phyloP scores from a whole-genome alignment of 1,284 basidiomycete species.

The Ganoderma lucidum region DNA sequence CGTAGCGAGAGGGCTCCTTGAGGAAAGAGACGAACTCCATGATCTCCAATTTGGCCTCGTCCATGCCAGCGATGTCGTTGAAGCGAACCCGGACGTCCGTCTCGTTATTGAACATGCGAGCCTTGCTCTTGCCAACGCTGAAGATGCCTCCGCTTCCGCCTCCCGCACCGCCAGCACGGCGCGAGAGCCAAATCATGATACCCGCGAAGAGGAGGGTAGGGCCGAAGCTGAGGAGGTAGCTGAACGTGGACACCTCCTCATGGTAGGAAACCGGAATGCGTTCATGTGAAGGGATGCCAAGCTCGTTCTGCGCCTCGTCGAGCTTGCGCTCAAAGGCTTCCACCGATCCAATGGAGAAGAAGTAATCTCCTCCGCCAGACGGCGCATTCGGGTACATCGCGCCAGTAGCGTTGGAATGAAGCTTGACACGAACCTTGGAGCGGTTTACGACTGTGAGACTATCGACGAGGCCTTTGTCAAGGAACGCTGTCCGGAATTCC shows the following conservation, averaged over 20 bases:
- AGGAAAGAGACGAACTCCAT: slow-evolving; percentile 99
- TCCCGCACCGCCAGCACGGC: slow-evolving; percentile 74
- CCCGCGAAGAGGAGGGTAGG: slow-evolving; percentile 94
- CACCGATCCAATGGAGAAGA: slow-evolving; percentile 97
- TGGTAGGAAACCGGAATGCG: slow-evolving; percentile 97
- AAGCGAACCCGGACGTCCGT: slow-evolving; percentile 95
- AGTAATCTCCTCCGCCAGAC: slow-evolving; percentile 72
- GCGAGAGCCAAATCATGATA: slow-evolving; percentile 90
- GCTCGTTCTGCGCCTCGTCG: slow-evolving; percentile 92
- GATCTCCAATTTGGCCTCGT: slow-evolving; percentile 99
- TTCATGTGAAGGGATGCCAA: slow-evolving; percentile 91
- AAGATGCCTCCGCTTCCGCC: slow-evolving; percentile 92
- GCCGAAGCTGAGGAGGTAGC: slow-evolving; percentile 90
- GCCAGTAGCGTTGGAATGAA: slow-evolving; percentile 87
- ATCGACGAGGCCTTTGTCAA: slow-evolving; percentile 96
- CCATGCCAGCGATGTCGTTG: slow-evolving; percentile 98
- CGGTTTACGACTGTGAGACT: slow-evolving; percentile 95
- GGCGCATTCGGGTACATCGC: slow-evolving; percentile 69
- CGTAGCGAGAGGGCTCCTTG: slow-evolving; percentile 95
- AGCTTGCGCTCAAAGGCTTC: slow-evolving; percentile 97
- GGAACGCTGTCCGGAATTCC: slow-evolving; percentile 95
- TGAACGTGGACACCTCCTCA: slow-evolving; percentile 90
- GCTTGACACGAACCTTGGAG: slow-evolving; percentile 86
- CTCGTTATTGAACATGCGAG: slow-evolving; percentile 98
- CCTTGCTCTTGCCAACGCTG: slow-evolving; percentile 95